Evolutionary conservation across 805 yeast genomes (phyloP).

Genomic region (Tetrapisispora arboricola): DNA sequence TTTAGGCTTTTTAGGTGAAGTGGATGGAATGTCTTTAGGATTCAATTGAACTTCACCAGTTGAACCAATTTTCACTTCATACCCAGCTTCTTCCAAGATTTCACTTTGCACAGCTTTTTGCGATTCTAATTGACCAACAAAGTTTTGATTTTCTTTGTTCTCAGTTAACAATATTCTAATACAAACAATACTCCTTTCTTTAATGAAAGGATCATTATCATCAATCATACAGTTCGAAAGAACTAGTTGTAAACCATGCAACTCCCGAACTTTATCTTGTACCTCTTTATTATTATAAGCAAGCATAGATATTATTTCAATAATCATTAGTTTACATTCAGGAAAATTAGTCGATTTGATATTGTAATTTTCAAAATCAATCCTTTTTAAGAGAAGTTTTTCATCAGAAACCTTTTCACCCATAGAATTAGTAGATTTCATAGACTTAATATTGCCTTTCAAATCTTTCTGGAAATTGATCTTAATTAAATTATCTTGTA

Average conservation of each 20-base stretch:
- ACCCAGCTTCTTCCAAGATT: slow-evolving; percentile 61
- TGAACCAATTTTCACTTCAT: slow-evolving; percentile 57
- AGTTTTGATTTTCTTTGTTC: slow-evolving; percentile 61
- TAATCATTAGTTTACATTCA: slow-evolving; percentile 50
- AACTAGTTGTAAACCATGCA: slow-evolving; percentile 60
- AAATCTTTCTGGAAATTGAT: slow-evolving; percentile 21
- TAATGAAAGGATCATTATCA: slow-evolving; percentile 76
- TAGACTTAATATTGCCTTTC: slow-evolving; percentile 12
- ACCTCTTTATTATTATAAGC: slow-evolving; percentile 40
- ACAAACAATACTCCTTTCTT: slow-evolving; percentile 77
- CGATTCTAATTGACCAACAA: slow-evolving; percentile 73
- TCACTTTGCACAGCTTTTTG: slow-evolving; percentile 50
- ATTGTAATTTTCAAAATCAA: slow-evolving; percentile 13
- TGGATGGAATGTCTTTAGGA: slow-evolving; percentile 5
- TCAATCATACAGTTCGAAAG: slow-evolving; percentile 80
- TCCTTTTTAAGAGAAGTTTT: slow-evolving; percentile 14
- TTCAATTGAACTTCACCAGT: slow-evolving; percentile 55
- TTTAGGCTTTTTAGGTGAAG: neutral
- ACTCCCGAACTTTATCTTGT: slow-evolving; percentile 58
- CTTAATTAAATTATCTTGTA: slow-evolving; percentile 29
- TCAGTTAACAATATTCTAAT: slow-evolving; percentile 54
- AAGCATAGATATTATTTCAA: slow-evolving; percentile 56
- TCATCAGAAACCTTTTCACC: slow-evolving; percentile 27
- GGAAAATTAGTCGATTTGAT: slow-evolving; percentile 41
- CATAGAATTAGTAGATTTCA: slow-evolving; percentile 15